Conservation (phyloP, 2,329 filamentous ascomycete species). For the Fragosphaeria purpurea region DNA sequence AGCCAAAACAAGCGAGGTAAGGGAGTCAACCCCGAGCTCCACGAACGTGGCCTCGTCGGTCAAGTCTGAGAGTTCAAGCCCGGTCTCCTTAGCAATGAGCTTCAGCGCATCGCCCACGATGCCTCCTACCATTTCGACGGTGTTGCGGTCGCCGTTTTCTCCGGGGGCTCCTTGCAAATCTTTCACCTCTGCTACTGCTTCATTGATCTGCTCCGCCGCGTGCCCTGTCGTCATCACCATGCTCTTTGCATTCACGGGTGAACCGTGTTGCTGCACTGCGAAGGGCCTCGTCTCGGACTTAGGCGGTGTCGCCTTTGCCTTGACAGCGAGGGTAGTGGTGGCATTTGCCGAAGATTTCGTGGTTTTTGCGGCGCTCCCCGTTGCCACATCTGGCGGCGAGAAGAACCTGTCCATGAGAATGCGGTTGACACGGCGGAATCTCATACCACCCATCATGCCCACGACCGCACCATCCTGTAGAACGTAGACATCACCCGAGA, state of each 20-base stretch:
- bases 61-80: slow-evolving; percentile 43
- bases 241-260: too few species aligned
- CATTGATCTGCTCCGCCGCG: slow-evolving; percentile 23
- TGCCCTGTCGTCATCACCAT: too few species aligned
- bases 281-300: too few species aligned
- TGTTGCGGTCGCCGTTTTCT: slow-evolving; percentile 17
- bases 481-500: slow-evolving; percentile 44
- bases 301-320: slow-evolving; percentile 13
- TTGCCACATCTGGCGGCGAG: slow-evolving; percentile 47
- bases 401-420: slow-evolving; percentile 52
- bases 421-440: slow-evolving; percentile 58
- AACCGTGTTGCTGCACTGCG: too few species aligned
- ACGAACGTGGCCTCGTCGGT: slow-evolving; percentile 45
- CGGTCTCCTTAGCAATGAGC: slow-evolving; percentile 47
- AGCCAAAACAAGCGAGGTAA: slow-evolving; percentile 36
- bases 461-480: slow-evolving; percentile 42
- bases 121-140: slow-evolving; percentile 41
- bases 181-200: slow-evolving; percentile 35
- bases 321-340: slow-evolving; percentile 19
- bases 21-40: slow-evolving; percentile 50
- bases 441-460: slow-evolving; percentile 43
- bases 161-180: slow-evolving; percentile 19
- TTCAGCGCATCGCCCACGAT: slow-evolving; percentile 37
- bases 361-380: slow-evolving; percentile 23
- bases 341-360: slow-evolving; percentile 18